Evolutionary conservation across 1,284 basidiomycete genomes (phyloP), one percentile per base, ranked within the genome.

Genomic region (Mixia osmundae): DNA sequence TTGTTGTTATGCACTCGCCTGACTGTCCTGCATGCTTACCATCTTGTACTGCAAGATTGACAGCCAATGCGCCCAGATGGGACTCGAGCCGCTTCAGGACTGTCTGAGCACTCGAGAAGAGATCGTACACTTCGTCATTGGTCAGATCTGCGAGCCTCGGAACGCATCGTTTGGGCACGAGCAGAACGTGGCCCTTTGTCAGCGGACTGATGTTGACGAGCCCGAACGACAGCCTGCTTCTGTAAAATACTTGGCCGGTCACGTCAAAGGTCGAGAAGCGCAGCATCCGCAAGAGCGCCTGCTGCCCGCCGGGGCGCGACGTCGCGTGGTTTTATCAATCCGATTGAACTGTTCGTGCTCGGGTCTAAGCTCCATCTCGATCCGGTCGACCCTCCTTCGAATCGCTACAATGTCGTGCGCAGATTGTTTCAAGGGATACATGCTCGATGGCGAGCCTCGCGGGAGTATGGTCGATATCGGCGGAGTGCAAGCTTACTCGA

Each of bases 111-210:
- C 75, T 68, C 18, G 56, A 55, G 63, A 87, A 87, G 26, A 89
- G 60, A 33, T 76, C 76, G 0, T 68, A 54, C 5, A 89, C 60
- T 55, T 91, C 83, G 6, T 64, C 56, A 4, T 68, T 57, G 44
- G 59, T 51, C 33, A 91, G 65, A 51, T 87, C 83, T 1, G 68
- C 51, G 25, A 89, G 61, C 18, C 83, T 69, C 3, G 69, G 68
- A 0, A 77, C 79, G 29, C 70, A 65, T 37, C 83, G 65, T 0
- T 61, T 69, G 3, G 83, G 77, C 16, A 83, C 61, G 37, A 91
- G 72, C 25, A 91, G 71, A 2, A 91, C 78, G 59, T 91, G 83
- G 89, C n/a, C n/a, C n/a, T n/a, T n/a, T n/a, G n/a, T n/a, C n/a
- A 91, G 71, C 2, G 83, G 83, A 50, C 83, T 89, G 44, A 89